Evolutionary conservation across 805 yeast species (phyloP), one percentile per base, ranked within the genome.

Genomic region (Kregervanrija fluxuum): DNA sequence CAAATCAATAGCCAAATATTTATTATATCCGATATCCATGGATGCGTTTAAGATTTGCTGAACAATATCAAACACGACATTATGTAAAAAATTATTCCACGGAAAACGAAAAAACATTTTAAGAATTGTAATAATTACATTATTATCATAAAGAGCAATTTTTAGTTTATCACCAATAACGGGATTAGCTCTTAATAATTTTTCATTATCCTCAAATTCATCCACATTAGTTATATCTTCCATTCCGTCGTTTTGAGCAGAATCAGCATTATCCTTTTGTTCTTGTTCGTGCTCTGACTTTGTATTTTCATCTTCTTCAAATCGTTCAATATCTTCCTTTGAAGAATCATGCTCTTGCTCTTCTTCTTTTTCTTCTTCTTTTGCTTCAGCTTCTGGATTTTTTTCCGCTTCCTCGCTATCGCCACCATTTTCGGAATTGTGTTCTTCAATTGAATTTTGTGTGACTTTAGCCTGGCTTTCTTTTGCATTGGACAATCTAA

Each of bases 31-130:
- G 48, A 83, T 77, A 51, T 86, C 91, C 72, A 82, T 75, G 2
- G 57, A 53, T 10, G 56, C 98, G 62, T 88, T 89, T 61, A 93
- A 76, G 14, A 93, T 80, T 62, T 93, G 99, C 64, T 93, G 99
- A 31, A 93, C 83, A 49, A 93, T 79, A 65, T 93, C 99, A 70
- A 91, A 93, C 8, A 93, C 96, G 46, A 93, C 99, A 58, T 91
- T 93, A 64, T 93, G 99, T 70, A 93, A 75, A 59, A 93, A 93
- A 60, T 93, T 93, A 62, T 93, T 93, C 98, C 98, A 93, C 6
- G 98, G 96, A 63, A 82, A 88, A 48, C 74, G 69, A 63, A 90
- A 81, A 57, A 93, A 87, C 73, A 85, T 78, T 22, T 74, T 65
- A 22, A 89, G 66, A n/a, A 90, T 80, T 16, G 78, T 74, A 15